Conservation (phyloP, 768 basidiomycete species). For the Leccinum ochraceum region DNA sequence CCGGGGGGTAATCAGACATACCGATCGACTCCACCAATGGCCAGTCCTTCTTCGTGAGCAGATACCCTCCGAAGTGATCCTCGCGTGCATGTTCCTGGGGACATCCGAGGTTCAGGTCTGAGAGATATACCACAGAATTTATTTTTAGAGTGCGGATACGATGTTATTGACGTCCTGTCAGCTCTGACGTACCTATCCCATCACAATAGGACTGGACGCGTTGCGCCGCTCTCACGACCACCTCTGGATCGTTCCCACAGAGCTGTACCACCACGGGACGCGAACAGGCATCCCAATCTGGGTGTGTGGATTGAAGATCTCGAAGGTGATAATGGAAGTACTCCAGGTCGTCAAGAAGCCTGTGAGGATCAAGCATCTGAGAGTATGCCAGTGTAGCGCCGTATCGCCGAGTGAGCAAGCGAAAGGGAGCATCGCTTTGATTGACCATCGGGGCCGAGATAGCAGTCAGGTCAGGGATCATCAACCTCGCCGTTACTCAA, state of each 20-base stretch:
- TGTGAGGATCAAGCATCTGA: conserved; percentile 72
- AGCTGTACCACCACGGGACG: conserved; percentile 70
- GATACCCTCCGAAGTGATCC: conserved; percentile 72
- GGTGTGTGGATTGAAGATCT: conserved; percentile 43
- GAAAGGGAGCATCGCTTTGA: conserved; percentile 77
- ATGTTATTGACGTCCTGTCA: background rate
- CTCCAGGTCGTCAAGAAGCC: conserved; percentile 59
- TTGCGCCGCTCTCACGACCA: conserved; percentile 58
- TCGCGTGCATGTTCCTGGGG: conserved; percentile 70
- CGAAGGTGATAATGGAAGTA: conserved; percentile 66
- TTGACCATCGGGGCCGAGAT: conserved; percentile 79
- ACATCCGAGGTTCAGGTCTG: conserved; percentile 82
- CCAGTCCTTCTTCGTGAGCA: conserved; percentile 76
- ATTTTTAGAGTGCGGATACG: background rate
- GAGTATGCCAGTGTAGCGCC: conserved; percentile 72
- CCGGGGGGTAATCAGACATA: conserved; percentile 24
- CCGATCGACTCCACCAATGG: conserved; percentile 64
- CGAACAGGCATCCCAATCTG: conserved; percentile 22
- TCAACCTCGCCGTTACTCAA: conserved; percentile 3
- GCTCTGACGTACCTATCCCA: conserved; percentile 56
- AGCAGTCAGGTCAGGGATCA: conserved; percentile 33
- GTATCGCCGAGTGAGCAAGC: conserved; percentile 58
- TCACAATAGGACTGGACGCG: conserved; percentile 63
- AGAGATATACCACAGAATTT: conserved; percentile 11
- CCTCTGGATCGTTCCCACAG: conserved; percentile 68